phyloP scores from a whole-genome alignment of 495 filamentous ascomycete species.

The Daldinia bambusicola region DNA sequence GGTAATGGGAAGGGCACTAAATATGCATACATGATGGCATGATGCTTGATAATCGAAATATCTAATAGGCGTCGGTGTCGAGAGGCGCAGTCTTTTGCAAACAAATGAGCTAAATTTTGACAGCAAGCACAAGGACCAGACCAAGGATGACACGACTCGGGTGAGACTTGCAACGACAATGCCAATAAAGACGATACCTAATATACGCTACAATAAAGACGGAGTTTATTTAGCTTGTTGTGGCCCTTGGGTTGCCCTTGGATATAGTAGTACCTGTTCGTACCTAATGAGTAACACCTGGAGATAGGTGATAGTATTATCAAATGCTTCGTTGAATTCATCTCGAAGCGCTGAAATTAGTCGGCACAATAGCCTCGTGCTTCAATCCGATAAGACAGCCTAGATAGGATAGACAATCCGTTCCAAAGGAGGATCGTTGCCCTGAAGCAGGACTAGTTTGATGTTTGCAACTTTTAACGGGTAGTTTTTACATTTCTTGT shows the following conservation, averaged over 20 bases:
- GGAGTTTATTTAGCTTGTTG: not conserved
- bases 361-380: not conserved
- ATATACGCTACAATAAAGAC: not conserved
- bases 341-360: not conserved
- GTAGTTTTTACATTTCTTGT: too few relatives aligned
- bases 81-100: conserved; percentile 2
- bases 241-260: not conserved
- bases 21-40: not conserved
- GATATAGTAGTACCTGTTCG: not conserved
- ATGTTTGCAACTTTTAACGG: not conserved
- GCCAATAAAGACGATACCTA: not conserved
- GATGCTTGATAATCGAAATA: not conserved
- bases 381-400: not conserved
- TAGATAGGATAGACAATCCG: not conserved
- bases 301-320: not conserved
- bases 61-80: not conserved
- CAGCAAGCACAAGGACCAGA: not conserved
- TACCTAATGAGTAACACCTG: not conserved
- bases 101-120: not conserved
- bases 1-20: not conserved
- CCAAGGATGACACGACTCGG: not conserved
- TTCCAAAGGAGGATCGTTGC: not conserved
- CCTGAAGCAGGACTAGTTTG: not conserved
- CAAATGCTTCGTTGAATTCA: not conserved
- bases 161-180: not conserved